Percentiles rank a stretch among this genome's conserved stretches.
These are phyloP conservation scores for Penicillium janthinellum DNA, from an alignment of 2,329 filamentous ascomycete genomes.

Conservation along the genomic window DNA sequence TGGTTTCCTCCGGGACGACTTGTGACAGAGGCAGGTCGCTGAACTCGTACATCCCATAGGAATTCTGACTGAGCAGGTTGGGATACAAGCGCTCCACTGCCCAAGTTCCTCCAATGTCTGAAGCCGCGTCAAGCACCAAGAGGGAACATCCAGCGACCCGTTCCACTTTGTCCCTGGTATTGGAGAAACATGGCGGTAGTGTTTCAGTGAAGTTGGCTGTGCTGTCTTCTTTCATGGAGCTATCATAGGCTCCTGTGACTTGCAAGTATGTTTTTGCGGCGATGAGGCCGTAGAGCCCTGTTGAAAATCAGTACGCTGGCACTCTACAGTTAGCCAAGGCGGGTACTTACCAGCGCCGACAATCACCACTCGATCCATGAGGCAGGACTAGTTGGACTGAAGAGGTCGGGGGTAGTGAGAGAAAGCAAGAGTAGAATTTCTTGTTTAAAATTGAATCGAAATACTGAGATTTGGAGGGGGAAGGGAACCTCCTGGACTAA, in stretches of 20 bases:
- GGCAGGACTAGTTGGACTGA: not conserved
- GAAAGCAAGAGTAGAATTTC: not conserved
- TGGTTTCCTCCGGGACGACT: constrained; percentile 15
- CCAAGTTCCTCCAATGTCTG: constrained; percentile 33
- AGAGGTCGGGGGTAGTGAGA: not conserved
- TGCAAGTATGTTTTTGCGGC: constrained; percentile 35
- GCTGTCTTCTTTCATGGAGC: not conserved
- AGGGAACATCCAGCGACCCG: constrained; percentile 13
- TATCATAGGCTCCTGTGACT: constrained; percentile 18
- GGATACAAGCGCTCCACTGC: constrained; percentile 31
- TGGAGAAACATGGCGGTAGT: constrained; percentile 17
- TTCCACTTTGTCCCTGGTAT: not conserved
- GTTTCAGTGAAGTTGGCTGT: not conserved
- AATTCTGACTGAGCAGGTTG: constrained; percentile 32
- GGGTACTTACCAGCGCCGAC: constrained; percentile 23
- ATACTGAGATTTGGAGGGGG: not conserved
- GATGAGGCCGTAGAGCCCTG: constrained; percentile 32
- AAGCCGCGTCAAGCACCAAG: constrained; percentile 29
- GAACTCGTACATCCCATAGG: constrained; percentile 33
- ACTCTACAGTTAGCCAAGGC: not conserved
- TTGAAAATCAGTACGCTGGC: too few species aligned
- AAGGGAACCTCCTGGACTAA: not conserved
- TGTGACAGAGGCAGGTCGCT: constrained; percentile 28
- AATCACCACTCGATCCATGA: constrained; percentile 25
- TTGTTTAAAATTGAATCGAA: not conserved